A percentile compares a stretch with the other conserved stretches of the same genome.
Conservation (phyloP, 306 rosid species). For the Inga leiocalycina region DNA sequence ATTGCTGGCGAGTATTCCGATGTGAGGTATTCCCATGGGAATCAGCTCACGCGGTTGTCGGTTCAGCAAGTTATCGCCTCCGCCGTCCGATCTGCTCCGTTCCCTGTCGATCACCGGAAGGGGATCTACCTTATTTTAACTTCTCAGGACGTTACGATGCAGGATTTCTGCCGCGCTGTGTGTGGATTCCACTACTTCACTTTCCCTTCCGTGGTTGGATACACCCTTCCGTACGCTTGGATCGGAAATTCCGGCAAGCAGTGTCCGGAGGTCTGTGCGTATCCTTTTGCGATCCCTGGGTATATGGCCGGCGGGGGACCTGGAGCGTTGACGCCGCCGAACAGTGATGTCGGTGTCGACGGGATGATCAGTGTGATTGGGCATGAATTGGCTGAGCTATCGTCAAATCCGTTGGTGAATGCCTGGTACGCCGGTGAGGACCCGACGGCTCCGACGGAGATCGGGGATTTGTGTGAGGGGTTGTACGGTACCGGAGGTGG, state of each 20-base stretch:
- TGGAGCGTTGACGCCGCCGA: constrained; percentile 56
- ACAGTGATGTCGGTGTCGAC: constrained; percentile 42
- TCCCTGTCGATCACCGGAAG: constrained; percentile 79
- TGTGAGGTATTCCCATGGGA: constrained; percentile 61
- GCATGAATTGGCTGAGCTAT: constrained; percentile 49
- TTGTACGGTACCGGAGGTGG: constrained; percentile 91
- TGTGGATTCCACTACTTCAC: constrained; percentile 97
- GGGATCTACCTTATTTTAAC: constrained; percentile 82
- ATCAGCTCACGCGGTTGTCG: constrained; percentile 63
- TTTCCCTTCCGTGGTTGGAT: constrained; percentile 83
- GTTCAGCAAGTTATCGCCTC: constrained; percentile 75
- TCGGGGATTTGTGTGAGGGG: constrained; percentile 88
- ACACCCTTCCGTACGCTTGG: constrained; percentile 94
- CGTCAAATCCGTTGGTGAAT: constrained; percentile 58
- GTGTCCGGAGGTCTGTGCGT: constrained; percentile 91
- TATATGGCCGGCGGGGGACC: constrained; percentile 85
- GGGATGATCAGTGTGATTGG: constrained; percentile 51
- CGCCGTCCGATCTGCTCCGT: constrained; percentile 69
- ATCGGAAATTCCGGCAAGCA: constrained; percentile 87
- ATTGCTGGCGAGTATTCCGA: constrained; percentile 74
- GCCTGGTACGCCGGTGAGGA: constrained; percentile 99
- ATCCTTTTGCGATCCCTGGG: constrained; percentile 81
- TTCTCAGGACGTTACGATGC: constrained; percentile 66
- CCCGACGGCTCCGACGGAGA: constrained; percentile 94
- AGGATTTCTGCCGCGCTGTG: constrained; percentile 90